phyloP scores from a whole-genome alignment of 2,329 filamentous ascomycete genomes.

The Botrytis pseudocinerea region DNA sequence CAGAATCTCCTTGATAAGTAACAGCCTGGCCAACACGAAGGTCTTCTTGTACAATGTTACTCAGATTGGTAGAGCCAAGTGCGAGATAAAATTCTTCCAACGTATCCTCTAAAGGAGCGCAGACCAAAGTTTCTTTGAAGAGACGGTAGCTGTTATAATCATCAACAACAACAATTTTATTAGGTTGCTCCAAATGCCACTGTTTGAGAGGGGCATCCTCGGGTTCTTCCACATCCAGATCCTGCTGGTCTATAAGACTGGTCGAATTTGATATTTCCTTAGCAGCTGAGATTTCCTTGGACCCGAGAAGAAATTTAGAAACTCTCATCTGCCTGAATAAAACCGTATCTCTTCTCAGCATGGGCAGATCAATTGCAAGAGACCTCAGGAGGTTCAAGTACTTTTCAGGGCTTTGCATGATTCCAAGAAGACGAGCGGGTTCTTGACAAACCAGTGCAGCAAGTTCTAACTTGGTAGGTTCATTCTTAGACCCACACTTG shows the following conservation, averaged over 20 bases:
- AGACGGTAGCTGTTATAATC: slow-evolving; percentile 87
- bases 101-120: slow-evolving; percentile 84
- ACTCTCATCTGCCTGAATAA: slow-evolving; percentile 75
- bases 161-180: slow-evolving; percentile 75
- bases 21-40: slow-evolving; percentile 61
- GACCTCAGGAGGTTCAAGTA: slow-evolving; percentile 82
- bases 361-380: slow-evolving; percentile 69
- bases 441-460: slow-evolving; percentile 81
- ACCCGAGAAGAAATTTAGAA: slow-evolving; percentile 79
- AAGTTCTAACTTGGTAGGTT: slow-evolving; percentile 85
- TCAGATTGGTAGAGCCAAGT: slow-evolving; percentile 76
- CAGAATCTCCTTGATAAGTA: slow-evolving; percentile 67
- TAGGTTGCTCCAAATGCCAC: slow-evolving; percentile 73
- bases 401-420: slow-evolving; percentile 78
- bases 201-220: slow-evolving; percentile 45
- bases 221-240: slow-evolving; percentile 48
- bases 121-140: slow-evolving; percentile 82
- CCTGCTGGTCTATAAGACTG: slow-evolving; percentile 40
- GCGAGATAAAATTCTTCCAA: slow-evolving; percentile 83
- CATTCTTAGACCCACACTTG: slow-evolving; percentile 84
- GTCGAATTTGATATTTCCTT: slow-evolving; percentile 32
- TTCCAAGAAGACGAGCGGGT: slow-evolving; percentile 76
- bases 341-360: slow-evolving; percentile 74
- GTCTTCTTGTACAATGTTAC: slow-evolving; percentile 75
- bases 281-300: slow-evolving; percentile 61